A percentile compares a stretch with the other conserved stretches of the same genome.
Conservation (phyloP, 192 early-diverging fungal species). For the Dimargaris verticillata region DNA sequence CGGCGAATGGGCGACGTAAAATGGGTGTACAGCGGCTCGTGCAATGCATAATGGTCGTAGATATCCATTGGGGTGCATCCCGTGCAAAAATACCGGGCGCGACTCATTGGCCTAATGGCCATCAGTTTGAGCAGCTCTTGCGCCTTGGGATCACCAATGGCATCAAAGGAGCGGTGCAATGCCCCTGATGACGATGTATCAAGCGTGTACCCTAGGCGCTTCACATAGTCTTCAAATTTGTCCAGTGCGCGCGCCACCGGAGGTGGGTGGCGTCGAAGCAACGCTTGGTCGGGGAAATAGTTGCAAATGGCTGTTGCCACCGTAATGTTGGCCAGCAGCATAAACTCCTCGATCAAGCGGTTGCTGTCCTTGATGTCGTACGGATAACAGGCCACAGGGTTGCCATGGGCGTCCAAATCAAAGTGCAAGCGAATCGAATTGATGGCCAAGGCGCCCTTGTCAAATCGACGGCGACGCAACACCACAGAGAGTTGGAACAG, state of each 20-base stretch:
- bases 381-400: conserved; percentile 59
- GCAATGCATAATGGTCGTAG: conserved; percentile 86
- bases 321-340: conserved; percentile 91
- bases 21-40: conserved; percentile 87
- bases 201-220: conserved; percentile 35
- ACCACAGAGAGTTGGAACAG: conserved; percentile 34
- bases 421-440: conserved; percentile 86
- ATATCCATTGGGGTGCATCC: conserved; percentile 43
- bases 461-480: conserved; percentile 46
- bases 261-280: conserved; percentile 59
- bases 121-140: conserved; percentile 22
- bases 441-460: conserved; percentile 74
- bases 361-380: conserved; percentile 57
- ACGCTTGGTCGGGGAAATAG: conserved; percentile 56
- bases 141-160: conserved; percentile 14
- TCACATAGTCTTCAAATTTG: conserved; percentile 22
- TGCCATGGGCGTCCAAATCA: conserved; percentile 71
- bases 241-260: conserved; percentile 25
- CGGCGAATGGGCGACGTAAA: conserved; percentile 99
- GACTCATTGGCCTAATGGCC: conserved; percentile 65
- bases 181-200: conserved; percentile 31
- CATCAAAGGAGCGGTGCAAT: conserved; percentile 42
- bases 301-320: conserved; percentile 72
- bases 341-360: conserved; percentile 94
- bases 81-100: conserved; percentile 93